Percentiles rank a stretch among this genome's conserved stretches.
These are phyloP conservation scores for Monilinia fructigena DNA, from an alignment of 2,329 filamentous ascomycete species.

Conservation along the genomic window DNA sequence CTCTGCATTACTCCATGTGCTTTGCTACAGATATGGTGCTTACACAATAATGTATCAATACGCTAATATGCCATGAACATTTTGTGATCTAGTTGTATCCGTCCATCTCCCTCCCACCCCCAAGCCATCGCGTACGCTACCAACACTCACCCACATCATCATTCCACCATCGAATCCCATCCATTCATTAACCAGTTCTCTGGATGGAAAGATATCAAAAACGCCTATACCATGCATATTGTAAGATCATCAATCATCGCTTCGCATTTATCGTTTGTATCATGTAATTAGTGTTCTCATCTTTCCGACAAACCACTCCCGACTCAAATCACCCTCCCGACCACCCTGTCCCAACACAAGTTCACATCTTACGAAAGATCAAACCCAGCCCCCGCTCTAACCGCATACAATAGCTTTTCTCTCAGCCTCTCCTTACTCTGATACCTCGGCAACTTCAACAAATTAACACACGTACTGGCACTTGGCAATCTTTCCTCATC, in stretches of 20 bases:
- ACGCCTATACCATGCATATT: conserved; percentile 13
- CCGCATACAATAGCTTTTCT: conserved; percentile 83
- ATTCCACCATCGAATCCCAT: background rate
- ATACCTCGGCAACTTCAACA: conserved; percentile 89
- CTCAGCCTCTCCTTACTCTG: conserved; percentile 61
- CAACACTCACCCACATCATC: background rate
- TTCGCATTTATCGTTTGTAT: conserved; percentile 13
- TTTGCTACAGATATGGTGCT: too few species aligned
- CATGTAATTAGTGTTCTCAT: background rate
- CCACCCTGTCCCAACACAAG: background rate
- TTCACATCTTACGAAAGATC: conserved; percentile 54
- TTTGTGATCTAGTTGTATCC: background rate
- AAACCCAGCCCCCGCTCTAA: conserved; percentile 88
- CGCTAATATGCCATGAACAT: too few species aligned
- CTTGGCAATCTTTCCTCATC: conserved; percentile 82
- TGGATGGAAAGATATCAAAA: background rate
- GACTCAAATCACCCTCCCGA: background rate
- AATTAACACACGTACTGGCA: conserved; percentile 92
- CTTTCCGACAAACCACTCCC: background rate
- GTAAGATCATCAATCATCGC: conserved; percentile 8
- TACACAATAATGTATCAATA: too few species aligned
- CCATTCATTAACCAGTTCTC: background rate
- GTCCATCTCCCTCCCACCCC: too few species aligned
- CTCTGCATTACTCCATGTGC: too few species aligned
- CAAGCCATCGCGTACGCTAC: too few species aligned